Evolutionary conservation across 2,329 filamentous ascomycete species (phyloP), one percentile per base, ranked within the genome.

Genomic region (Fusarium fujikuroi): DNA sequence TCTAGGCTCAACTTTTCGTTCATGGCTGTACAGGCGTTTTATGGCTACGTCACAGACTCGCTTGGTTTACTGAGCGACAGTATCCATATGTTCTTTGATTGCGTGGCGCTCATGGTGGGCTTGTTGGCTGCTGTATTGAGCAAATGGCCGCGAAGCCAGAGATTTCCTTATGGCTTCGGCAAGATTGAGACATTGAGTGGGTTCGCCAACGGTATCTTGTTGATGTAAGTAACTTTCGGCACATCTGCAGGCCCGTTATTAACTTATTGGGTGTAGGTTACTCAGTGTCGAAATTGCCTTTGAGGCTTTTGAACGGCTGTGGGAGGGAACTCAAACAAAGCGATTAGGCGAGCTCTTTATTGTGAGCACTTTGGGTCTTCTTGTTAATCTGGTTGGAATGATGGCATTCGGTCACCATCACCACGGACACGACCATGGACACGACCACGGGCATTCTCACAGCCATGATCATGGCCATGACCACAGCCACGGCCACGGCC

Each of bases 11-110:
- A 99, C 80, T 95, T 99, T 76, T 88, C 87, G 11, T 99, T 99
- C 81, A 99, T 99, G 96, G 85, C 93, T 39, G 90, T 99, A 3
- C 96, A 99, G 79, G 93, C 95, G 44, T 94, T 95, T 70, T 99
- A 99, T 79, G 96, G 96, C 54, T 97, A 96, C 77, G 84, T 96
- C 16, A 98, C 95, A 7, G 95, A 97, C 75, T 99, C 96, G 0
- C 85, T 99, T 9, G 96, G 96, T 6, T 87, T 99, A n/a, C 89
- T 99, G 23, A 97, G 95, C 75, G 96, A 99, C 82, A 98, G 95
- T 78, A 96, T 99, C 72, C 96, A 99, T 83, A 99, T 99, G 96
- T 95, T 99, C 79, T 98, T 99, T 77, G 96, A 99, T 83, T 99
- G 96, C 76, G 91, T 98, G 40, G 96, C 95, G 25, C 88, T 99